Conservation (phyloP, 2,329 filamentous ascomycete genomes). For the Scytalidium lignicola region DNA sequence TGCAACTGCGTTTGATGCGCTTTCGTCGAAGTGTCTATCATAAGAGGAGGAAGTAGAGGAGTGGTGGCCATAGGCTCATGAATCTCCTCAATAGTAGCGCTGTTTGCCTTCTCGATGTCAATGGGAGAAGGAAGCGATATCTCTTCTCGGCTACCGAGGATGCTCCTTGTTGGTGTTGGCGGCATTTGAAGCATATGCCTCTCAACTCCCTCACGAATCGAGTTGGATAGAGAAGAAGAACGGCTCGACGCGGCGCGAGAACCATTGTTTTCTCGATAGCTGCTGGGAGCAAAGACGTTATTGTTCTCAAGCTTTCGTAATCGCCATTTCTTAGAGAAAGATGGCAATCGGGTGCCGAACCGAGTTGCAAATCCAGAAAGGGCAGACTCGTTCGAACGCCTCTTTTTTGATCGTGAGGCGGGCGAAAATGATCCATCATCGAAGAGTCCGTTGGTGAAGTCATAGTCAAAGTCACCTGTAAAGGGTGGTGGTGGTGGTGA, state of each 20-base stretch:
- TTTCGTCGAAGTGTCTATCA: slow-evolving; percentile 47
- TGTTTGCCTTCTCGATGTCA: slow-evolving; percentile 48
- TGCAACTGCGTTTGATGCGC: slow-evolving; percentile 53
- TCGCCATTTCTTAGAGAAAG: slow-evolving; percentile 49
- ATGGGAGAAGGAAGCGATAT: slow-evolving; percentile 43
- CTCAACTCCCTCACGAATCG: slow-evolving; percentile 42
- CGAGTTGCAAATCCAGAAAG: slow-evolving; percentile 59
- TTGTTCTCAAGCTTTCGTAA: slow-evolving; percentile 37
- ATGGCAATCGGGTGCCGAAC: slow-evolving; percentile 54
- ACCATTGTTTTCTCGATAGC: slow-evolving; percentile 18
- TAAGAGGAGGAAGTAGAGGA: slow-evolving; percentile 76
- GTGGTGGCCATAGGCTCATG: slow-evolving; percentile 68
- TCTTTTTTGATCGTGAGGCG: slow-evolving; percentile 49
- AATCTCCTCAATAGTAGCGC: slow-evolving; percentile 40
- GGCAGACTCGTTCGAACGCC: slow-evolving; percentile 53
- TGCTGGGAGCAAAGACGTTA: slow-evolving; percentile 12
- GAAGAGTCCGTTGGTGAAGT: slow-evolving; percentile 56
- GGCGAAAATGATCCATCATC: slow-evolving; percentile 55
- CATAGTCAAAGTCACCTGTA: slow-evolving; percentile 52
- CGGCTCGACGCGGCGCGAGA: slow-evolving; percentile 67
- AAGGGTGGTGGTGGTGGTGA: no score
- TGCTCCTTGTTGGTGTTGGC: slow-evolving; percentile 58
- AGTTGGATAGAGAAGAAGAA: slow-evolving; percentile 70
- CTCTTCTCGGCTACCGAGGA: slow-evolving; percentile 50
- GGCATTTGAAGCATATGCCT: slow-evolving; percentile 42